A percentile compares a stretch with the other conserved stretches of the same genome.
Conservation (phyloP, 2,329 filamentous ascomycete species). For the Colletotrichum truncatum region DNA sequence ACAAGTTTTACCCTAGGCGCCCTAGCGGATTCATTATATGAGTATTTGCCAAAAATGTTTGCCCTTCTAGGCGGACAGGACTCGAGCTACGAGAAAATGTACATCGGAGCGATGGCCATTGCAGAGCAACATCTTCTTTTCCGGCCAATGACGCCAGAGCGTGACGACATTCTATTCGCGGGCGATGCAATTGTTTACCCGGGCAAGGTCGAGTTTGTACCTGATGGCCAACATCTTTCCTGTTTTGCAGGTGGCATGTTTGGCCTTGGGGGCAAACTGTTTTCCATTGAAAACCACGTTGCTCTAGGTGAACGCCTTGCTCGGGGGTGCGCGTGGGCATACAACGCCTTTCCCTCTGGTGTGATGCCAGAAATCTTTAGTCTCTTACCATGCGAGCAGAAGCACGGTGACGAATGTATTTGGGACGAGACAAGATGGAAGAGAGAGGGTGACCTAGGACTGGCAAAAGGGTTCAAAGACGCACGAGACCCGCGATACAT, state of each 20-base stretch:
- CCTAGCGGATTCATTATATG: slow-evolving; percentile 46
- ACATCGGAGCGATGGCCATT: slow-evolving; percentile 63
- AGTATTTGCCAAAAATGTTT: slow-evolving; percentile 56
- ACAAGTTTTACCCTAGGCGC: no score
- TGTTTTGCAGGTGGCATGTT: slow-evolving; percentile 63
- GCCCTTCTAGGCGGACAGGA: slow-evolving; percentile 66
- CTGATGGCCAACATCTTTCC: slow-evolving; percentile 55
- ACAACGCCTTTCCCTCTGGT: slow-evolving; percentile 54
- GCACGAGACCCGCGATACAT: slow-evolving; percentile 58
- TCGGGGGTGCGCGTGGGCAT: slow-evolving; percentile 62
- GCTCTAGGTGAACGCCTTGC: slow-evolving; percentile 53
- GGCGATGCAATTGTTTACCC: slow-evolving; percentile 42
- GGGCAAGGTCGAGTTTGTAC: slow-evolving; percentile 24
- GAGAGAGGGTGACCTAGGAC: slow-evolving; percentile 33
- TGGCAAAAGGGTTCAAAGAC: slow-evolving; percentile 69
- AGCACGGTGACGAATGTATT: slow-evolving; percentile 50
- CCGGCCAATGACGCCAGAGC: slow-evolving; percentile 70
- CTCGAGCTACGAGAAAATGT: slow-evolving; percentile 64
- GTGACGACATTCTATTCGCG: slow-evolving; percentile 67
- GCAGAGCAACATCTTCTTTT: slow-evolving; percentile 68
- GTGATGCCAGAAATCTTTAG: slow-evolving; percentile 62
- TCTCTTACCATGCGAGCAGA: slow-evolving; percentile 52
- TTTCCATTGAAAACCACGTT: slow-evolving; percentile 50
- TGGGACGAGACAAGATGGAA: slow-evolving; percentile 45
- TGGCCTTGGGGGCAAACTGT: slow-evolving; percentile 56